Evolutionary conservation across 2,329 filamentous ascomycete species (phyloP).

Genomic region (Penicillium corylophilum): DNA sequence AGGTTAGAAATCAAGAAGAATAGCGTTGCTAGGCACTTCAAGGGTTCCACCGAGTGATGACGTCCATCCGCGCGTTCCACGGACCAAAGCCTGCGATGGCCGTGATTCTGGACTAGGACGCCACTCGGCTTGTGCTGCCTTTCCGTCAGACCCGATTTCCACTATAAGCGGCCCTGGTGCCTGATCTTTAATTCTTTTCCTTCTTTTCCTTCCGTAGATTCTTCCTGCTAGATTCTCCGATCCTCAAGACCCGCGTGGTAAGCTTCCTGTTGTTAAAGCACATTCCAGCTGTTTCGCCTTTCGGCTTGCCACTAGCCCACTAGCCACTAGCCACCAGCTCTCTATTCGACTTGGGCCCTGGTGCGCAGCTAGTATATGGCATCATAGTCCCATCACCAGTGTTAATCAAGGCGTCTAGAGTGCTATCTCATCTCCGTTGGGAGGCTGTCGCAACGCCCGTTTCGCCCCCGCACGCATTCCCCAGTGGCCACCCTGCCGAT

Average conservation of each 20-base stretch:
- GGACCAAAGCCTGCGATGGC: not conserved
- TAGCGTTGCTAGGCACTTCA: not conserved
- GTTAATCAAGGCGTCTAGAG: not conserved
- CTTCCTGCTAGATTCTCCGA: slow-evolving; percentile 2
- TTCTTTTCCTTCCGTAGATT: not conserved
- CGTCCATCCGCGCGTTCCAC: slow-evolving; percentile 18
- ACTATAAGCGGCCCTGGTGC: slow-evolving; percentile 6
- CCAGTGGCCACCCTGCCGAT: slow-evolving; percentile 13
- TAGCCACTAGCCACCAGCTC: not conserved
- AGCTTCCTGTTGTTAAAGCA: slow-evolving; percentile 4
- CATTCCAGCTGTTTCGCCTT: slow-evolving; percentile 6
- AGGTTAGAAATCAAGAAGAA: not conserved
- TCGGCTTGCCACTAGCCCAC: slow-evolving; percentile 6
- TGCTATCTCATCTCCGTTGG: not conserved
- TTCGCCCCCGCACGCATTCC: slow-evolving; percentile 22
- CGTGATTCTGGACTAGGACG: slow-evolving; percentile 4
- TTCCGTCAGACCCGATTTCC: slow-evolving; percentile 10
- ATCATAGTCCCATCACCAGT: not conserved
- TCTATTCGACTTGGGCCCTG: not conserved
- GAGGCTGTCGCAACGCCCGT: slow-evolving; percentile 6
- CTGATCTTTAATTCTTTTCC: not conserved
- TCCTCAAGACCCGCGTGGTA: slow-evolving; percentile 3
- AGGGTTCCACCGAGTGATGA: slow-evolving; percentile 12
- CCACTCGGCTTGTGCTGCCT: slow-evolving; percentile 7
- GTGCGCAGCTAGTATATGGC: not conserved